These are phyloP conservation scores for Ceratocystis eucalypticola DNA, from an alignment of 2,329 filamentous ascomycete genomes.

Conservation along the genomic window DNA sequence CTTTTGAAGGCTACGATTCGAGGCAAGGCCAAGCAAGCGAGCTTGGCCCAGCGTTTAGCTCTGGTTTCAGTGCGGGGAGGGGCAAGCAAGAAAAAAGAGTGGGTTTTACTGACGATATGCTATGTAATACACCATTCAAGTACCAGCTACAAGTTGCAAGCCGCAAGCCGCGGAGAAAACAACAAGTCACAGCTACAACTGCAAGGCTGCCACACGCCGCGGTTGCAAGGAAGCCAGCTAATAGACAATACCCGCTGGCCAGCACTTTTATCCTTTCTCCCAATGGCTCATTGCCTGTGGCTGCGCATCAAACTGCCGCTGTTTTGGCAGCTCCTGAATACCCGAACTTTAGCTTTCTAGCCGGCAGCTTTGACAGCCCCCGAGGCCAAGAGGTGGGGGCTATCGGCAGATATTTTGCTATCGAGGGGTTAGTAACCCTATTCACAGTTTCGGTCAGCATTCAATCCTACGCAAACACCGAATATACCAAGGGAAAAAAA, in stretches of 20 bases:
- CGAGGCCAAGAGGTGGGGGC: neutral
- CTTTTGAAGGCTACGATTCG: slow-evolving; percentile 6
- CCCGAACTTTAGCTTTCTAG: neutral
- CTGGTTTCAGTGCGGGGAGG: neutral
- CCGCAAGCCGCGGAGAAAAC: neutral
- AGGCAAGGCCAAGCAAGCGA: neutral
- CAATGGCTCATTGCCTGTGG: neutral
- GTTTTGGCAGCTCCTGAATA: neutral
- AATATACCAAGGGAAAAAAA: neutral
- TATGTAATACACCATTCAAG: neutral
- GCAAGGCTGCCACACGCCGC: no score
- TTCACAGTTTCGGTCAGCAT: neutral
- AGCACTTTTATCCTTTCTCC: neutral
- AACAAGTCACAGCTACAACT: no score
- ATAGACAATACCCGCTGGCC: neutral
- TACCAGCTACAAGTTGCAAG: neutral
- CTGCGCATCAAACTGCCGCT: neutral
- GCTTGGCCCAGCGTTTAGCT: neutral
- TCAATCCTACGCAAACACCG: neutral
- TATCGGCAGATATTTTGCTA: neutral
- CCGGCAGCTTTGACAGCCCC: neutral
- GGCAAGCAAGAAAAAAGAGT: neutral
- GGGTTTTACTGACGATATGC: neutral
- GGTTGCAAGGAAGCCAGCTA: no score
- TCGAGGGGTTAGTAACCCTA: neutral